A percentile compares a stretch with the other conserved stretches of the same genome.
Evolutionary conservation across 306 rosid species (phyloP).

Genomic region (Echinosophora koreensis): DNA sequence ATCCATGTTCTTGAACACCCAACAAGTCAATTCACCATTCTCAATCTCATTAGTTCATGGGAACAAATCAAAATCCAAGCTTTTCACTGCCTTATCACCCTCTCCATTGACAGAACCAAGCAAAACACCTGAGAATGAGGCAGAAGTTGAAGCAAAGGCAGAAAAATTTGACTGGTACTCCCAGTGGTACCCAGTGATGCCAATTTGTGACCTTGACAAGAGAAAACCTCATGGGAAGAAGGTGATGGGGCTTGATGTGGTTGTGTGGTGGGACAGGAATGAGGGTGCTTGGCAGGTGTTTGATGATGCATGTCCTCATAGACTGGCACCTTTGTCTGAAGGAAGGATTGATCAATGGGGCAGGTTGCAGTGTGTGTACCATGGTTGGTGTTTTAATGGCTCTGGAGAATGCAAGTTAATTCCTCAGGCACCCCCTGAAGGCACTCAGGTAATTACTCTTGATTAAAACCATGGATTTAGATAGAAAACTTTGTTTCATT

Average conservation of each 20-base stretch:
- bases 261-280: constrained; percentile 95
- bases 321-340: constrained; percentile 92
- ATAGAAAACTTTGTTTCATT: not conserved
- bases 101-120: constrained; percentile 58
- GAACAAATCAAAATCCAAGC: constrained; percentile 51
- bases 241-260: constrained; percentile 88
- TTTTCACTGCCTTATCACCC: constrained; percentile 65
- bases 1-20: constrained; percentile 46
- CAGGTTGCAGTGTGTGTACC: constrained; percentile 91
- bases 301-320: constrained; percentile 90
- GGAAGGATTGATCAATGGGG: constrained; percentile 98
- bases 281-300: constrained; percentile 86
- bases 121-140: constrained; percentile 48
- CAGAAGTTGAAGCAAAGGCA: constrained; percentile 39
- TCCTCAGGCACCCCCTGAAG: constrained; percentile 87
- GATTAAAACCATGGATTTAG: not conserved
- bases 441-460: constrained; percentile 73
- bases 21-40: constrained; percentile 45
- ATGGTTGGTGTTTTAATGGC: constrained; percentile 97
- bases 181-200: constrained; percentile 93
- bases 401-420: constrained; percentile 85
- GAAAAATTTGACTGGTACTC: constrained; percentile 85
- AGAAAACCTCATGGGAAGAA: constrained; percentile 80
- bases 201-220: constrained; percentile 84
- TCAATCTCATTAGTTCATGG: constrained; percentile 37